A percentile compares a stretch with the other conserved stretches of the same genome.
Evolutionary conservation across 1,139 yeast genomes (phyloP).

Genomic region (Nematodospora anomalae): DNA sequence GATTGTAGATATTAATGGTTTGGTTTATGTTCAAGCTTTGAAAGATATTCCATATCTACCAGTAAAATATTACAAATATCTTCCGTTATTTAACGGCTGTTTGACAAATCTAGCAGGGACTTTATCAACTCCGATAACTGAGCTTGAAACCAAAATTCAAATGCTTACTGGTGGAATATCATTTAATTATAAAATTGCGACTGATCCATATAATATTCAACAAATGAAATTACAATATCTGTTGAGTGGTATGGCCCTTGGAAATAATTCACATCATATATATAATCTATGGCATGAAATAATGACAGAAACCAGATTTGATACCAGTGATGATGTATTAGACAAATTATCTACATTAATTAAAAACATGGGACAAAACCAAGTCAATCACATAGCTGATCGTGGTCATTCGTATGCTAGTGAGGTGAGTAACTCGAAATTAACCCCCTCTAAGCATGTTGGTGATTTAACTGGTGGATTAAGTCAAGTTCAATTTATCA

Average conservation of each 20-base stretch:
- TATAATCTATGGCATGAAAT: constrained; percentile 69
- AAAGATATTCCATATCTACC: constrained; percentile 60
- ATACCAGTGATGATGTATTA: constrained; percentile 44
- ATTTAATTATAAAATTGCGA: constrained; percentile 55
- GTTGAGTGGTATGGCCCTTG: constrained; percentile 70
- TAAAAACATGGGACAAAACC: constrained; percentile 74
- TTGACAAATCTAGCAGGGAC: constrained; percentile 86
- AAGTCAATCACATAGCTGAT: constrained; percentile 76
- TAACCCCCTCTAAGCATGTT: constrained; percentile 61
- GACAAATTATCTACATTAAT: constrained; percentile 75
- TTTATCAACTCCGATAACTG: constrained; percentile 62
- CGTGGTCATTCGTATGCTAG: constrained; percentile 87
- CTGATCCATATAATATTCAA: constrained; percentile 53
- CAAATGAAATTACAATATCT: constrained; percentile 48
- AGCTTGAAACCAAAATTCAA: constrained; percentile 82
- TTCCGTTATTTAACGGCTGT: constrained; percentile 79
- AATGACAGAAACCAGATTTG: constrained; percentile 66
- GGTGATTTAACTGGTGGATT: constrained; percentile 70
- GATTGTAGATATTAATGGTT: constrained; percentile 69
- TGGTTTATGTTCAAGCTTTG: constrained; percentile 66
- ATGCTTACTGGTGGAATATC: constrained; percentile 82
- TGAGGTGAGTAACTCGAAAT: constrained; percentile 61
- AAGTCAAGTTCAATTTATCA: constrained; percentile 70
- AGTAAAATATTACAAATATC: constrained; percentile 57
- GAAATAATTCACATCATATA: constrained; percentile 59